Conservation (phyloP, 345 rosid genomes). For the Citropsis articulata region DNA sequence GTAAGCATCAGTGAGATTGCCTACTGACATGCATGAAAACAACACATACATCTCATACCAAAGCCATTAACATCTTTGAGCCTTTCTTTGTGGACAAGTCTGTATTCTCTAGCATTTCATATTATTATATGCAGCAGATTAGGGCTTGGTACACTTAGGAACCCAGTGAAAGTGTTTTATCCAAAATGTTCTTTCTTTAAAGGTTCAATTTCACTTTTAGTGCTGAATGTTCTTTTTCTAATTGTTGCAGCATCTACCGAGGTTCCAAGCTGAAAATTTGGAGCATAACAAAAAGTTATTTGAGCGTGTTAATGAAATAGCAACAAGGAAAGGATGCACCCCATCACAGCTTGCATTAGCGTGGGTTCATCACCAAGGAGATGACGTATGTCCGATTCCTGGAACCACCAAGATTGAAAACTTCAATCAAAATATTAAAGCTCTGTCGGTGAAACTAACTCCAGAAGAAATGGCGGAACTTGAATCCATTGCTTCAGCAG, state of each 20-base stretch:
- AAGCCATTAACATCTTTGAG: not conserved
- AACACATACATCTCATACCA: not conserved
- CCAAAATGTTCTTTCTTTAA: not conserved
- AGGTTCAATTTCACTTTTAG: not conserved
- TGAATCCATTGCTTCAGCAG: constrained; percentile 25
- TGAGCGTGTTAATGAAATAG: constrained; percentile 45
- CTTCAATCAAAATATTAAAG: constrained; percentile 25
- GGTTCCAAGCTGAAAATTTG: constrained; percentile 62
- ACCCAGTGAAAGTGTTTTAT: not conserved
- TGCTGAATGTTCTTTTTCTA: not conserved
- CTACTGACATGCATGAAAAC: not conserved
- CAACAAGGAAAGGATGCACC: constrained; percentile 50
- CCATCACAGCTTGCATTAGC: constrained; percentile 62
- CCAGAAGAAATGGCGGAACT: constrained; percentile 25
- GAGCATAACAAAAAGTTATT: constrained; percentile 43
- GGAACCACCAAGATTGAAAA: constrained; percentile 61
- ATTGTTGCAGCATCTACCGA: constrained; percentile 38
- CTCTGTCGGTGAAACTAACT: constrained; percentile 18
- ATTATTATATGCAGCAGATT: not conserved
- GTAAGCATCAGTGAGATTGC: too few species aligned
- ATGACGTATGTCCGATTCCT: constrained; percentile 65
- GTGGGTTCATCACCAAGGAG: constrained; percentile 69
- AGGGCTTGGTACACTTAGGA: not conserved
- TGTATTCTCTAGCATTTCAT: not conserved
- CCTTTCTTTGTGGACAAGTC: not conserved